These are phyloP conservation scores for Fusarium pseudonygamai DNA, from an alignment of 2,329 filamentous ascomycete genomes.

Conservation along the genomic window DNA sequence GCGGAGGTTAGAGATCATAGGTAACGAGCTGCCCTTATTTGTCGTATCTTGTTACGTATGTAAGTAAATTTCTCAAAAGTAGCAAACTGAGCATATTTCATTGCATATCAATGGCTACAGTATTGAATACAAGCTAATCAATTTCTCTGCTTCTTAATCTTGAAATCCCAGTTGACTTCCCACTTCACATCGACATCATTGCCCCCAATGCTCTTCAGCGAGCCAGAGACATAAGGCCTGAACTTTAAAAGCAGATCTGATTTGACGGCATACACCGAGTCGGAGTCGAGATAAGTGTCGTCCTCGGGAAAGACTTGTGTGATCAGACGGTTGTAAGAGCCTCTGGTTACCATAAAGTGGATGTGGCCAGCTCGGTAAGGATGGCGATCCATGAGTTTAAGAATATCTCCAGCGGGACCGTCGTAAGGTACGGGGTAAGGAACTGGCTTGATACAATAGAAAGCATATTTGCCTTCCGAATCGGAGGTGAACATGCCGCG, in stretches of 20 bases:
- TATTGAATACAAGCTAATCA: too few species aligned
- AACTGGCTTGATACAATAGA: background rate
- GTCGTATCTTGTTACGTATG: too few species aligned
- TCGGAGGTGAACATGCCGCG: background rate
- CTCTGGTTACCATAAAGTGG: background rate
- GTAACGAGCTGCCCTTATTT: background rate
- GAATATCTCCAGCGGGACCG: background rate
- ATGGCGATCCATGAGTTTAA: background rate
- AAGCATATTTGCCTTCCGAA: background rate
- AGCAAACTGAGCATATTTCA: too few species aligned
- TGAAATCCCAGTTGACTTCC: background rate
- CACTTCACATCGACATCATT: background rate
- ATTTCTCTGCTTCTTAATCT: background rate
- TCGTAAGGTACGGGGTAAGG: background rate
- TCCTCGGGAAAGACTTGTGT: background rate
- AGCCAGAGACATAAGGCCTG: accelerated
- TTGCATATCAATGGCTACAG: too few species aligned
- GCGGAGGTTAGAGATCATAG: background rate
- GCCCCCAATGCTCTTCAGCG: accelerated
- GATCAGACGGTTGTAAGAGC: background rate
- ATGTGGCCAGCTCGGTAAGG: background rate
- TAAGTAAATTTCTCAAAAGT: too few species aligned
- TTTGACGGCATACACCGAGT: background rate
- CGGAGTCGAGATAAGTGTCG: background rate
- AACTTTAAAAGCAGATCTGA: background rate